phyloP scores from a whole-genome alignment of 1,284 basidiomycete genomes.

The Cutaneotrichosporon cyanovorans region DNA sequence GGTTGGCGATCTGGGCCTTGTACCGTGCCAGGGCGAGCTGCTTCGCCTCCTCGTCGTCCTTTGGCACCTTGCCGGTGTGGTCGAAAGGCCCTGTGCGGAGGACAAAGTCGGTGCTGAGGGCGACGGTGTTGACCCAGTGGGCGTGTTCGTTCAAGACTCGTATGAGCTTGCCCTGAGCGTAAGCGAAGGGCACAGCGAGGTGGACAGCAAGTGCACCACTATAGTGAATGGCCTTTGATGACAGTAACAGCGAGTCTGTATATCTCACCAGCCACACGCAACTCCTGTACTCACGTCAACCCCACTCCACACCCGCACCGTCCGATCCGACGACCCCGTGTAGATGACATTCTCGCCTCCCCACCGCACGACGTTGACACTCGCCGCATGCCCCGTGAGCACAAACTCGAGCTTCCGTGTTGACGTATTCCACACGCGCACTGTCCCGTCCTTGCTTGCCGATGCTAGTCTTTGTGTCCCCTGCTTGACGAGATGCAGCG shows the following conservation, averaged over 20 bases:
- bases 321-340: conserved; percentile 88
- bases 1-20: conserved; percentile 57
- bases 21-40: conserved; percentile 66
- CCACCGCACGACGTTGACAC: conserved; percentile 94
- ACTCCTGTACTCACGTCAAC: conserved; percentile 53
- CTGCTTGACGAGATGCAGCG: conserved; percentile 69
- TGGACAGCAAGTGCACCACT: background rate
- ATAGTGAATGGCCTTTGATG: conserved; percentile 51
- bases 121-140: conserved; percentile 96
- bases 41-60: conserved; percentile 73
- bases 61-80: conserved; percentile 66
- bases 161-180: conserved; percentile 50
- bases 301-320: conserved; percentile 89
- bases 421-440: conserved; percentile 80
- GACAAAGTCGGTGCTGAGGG: conserved; percentile 91
- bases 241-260: background rate
- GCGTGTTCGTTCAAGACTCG: conserved; percentile 84
- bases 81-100: conserved; percentile 93
- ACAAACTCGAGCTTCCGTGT: conserved; percentile 71
- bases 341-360: conserved; percentile 85
- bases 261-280: no score
- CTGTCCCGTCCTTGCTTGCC: conserved; percentile 91
- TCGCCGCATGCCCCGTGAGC: conserved; percentile 86
- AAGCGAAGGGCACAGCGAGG: no score
- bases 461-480: conserved; percentile 80